phyloP scores from a whole-genome alignment of 768 basidiomycete genomes.

The Boletales sp. region DNA sequence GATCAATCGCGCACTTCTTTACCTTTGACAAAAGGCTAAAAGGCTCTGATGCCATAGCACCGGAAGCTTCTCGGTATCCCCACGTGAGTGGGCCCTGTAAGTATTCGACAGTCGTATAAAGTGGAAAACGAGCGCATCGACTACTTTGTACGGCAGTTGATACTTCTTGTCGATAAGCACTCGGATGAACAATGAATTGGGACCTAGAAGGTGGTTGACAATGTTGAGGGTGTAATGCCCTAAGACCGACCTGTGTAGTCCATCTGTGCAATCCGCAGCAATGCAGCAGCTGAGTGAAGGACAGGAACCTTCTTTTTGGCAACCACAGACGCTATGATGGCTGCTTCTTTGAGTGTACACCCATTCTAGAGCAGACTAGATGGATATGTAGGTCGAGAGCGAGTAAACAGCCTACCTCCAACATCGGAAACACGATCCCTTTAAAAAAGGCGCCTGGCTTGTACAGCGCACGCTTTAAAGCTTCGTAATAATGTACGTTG shows the following conservation, averaged over 20 bases:
- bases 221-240: background rate
- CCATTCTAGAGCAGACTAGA: conserved; percentile 46
- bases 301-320: conserved; percentile 91
- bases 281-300: conserved; percentile 93
- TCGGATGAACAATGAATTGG: conserved; percentile 95
- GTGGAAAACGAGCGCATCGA: conserved; percentile 97
- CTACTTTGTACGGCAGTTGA: conserved; percentile 95
- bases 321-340: conserved; percentile 89
- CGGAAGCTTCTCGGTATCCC: conserved; percentile 80
- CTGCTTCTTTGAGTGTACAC: conserved; percentile 91
- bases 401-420: conserved; percentile 62
- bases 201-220: conserved; percentile 41
- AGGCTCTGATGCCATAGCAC: conserved; percentile 98
- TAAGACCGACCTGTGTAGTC: conserved; percentile 75
- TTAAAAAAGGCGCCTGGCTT: conserved; percentile 99
- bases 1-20: conserved; percentile 3
- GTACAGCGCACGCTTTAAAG: conserved; percentile 87
- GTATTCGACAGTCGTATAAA: conserved; percentile 95
- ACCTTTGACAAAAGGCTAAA: conserved; percentile 93
- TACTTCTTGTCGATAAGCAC: conserved; percentile 97
- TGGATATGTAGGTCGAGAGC: conserved; percentile 27
- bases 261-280: conserved; percentile 92
- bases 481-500: conserved; percentile 90
- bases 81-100: conserved; percentile 68
- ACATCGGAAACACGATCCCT: conserved; percentile 91